A percentile compares a stretch with the other conserved stretches of the same genome.
Conservation (phyloP, 179 eudicot species). For the Beta macrorhiza region DNA sequence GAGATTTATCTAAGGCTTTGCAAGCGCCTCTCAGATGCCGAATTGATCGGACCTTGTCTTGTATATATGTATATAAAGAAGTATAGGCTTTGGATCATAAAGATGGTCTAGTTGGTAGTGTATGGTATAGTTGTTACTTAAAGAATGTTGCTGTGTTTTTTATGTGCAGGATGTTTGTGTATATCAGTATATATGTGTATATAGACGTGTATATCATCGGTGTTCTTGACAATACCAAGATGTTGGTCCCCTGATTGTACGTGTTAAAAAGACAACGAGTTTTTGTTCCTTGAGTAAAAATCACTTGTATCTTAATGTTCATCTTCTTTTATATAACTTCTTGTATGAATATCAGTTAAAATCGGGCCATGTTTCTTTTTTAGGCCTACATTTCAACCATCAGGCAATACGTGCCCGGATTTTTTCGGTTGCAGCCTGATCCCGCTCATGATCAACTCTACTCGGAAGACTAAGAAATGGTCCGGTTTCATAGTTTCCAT, state of each 20-base stretch:
- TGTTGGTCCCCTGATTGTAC: background rate
- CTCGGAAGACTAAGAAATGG: background rate
- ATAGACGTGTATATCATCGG: slow-evolving; percentile 11
- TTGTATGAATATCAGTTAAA: background rate
- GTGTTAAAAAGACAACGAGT: background rate
- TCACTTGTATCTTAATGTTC: background rate
- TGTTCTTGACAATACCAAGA: slow-evolving; percentile 5
- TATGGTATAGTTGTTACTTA: background rate
- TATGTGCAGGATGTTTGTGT: slow-evolving; percentile 16
- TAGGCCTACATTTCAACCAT: background rate
- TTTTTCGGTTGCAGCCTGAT: background rate
- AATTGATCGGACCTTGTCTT: slow-evolving; percentile 75
- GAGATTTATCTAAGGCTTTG: slow-evolving; percentile 67
- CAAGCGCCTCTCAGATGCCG: slow-evolving; percentile 70
- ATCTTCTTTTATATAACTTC: background rate
- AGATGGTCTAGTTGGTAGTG: slow-evolving; percentile 39
- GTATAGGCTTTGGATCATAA: slow-evolving; percentile 70
- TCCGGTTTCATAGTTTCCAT: background rate
- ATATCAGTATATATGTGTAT: slow-evolving; percentile 16
- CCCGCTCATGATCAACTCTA: background rate
- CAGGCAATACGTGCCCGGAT: background rate
- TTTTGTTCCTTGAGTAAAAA: background rate
- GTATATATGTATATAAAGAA: slow-evolving; percentile 64
- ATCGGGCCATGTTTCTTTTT: background rate
- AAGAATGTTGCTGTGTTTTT: slow-evolving; percentile 5